Conservation (phyloP, 1,284 basidiomycete species). For the Papiliotrema fonsecae region DNA sequence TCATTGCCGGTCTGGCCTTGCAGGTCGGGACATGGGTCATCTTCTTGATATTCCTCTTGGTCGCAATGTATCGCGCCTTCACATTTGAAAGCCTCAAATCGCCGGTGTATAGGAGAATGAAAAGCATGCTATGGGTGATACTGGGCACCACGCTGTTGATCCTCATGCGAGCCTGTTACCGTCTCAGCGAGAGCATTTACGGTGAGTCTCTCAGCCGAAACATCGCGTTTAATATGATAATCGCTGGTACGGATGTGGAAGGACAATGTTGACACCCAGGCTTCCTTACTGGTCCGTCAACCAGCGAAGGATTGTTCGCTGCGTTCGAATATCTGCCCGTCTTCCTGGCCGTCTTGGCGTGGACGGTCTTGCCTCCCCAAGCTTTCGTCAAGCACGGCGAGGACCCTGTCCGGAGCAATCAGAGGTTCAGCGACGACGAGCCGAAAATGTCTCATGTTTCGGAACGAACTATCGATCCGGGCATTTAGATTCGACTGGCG, state of each 20-base stretch:
- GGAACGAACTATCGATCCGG: too few species aligned
- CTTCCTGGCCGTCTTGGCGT: background rate
- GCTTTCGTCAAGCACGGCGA: background rate
- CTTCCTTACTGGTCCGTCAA: background rate
- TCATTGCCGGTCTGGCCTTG: slow-evolving; percentile 1
- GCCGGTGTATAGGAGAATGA: background rate
- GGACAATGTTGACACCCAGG: background rate
- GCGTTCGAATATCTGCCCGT: background rate
- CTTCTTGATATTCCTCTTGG: background rate
- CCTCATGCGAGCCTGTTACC: slow-evolving; percentile 1
- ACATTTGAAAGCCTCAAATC: background rate
- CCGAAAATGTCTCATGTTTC: too few species aligned
- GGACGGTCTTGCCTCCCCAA: background rate
- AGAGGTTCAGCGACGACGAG: too few species aligned
- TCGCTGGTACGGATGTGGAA: too few species aligned
- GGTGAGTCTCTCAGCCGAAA: background rate
- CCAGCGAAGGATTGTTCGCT: background rate
- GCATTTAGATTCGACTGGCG: too few species aligned
- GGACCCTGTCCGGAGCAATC: too few species aligned
- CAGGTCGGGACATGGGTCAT: background rate
- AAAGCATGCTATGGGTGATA: slow-evolving; percentile 1
- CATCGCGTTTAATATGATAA: too few species aligned
- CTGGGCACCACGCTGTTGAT: background rate
- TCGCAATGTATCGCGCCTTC: slow-evolving; percentile 1
- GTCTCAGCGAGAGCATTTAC: background rate